Evolutionary conservation across 495 filamentous ascomycete genomes (phyloP), one percentile per base, ranked within the genome.

Genomic region (Penicillium psychrofluorescens): DNA sequence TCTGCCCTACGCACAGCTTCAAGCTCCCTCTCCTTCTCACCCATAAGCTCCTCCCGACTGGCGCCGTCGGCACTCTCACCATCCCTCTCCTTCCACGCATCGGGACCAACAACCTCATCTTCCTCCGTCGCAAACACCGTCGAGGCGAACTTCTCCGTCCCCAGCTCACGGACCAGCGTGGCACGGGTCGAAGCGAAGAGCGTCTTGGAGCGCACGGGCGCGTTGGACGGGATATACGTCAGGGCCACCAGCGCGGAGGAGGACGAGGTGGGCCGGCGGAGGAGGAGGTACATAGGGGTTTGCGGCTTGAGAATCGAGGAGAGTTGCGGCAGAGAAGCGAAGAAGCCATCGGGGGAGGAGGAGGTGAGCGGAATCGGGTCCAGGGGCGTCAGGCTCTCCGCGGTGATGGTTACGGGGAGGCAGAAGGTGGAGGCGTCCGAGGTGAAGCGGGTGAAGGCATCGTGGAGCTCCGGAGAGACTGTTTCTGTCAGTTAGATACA

Each of bases 201-300:
- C 75, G 90, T 97, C 76, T 98, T 98, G 52, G 91, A 84, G 34
- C 92, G 84, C 33, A 98, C 92, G 12, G 85, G 85, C 6, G 92
- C 91, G 42, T 84, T 66, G 58, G 89, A 87, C 4, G 92, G 92
- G 36, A 98, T 86, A 60, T 95, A 96, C 29, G 92, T 90, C 36
- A 96, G 68, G 36, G 86, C 86, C 41, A 89, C 64, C 48, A 92
- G 81, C 12, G 64, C 55, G 43, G 72, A 71, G 1, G 56, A 45
- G 14, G 61, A 57, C 14, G 68, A 59, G 33, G 74, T 59, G 45
- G 82, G 75, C 29, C 82, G 79, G 6, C 90, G 85, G 34, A 95
- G 80, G 45, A 98, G 75, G 45, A 95, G 76, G 69, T 95, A 97
- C 51, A 88, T 76, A 1, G 91, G 84, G 37, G 78, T 76, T 53